Conservation (phyloP, 2,329 filamentous ascomycete genomes). For the Dactylonectria estremocensis region DNA sequence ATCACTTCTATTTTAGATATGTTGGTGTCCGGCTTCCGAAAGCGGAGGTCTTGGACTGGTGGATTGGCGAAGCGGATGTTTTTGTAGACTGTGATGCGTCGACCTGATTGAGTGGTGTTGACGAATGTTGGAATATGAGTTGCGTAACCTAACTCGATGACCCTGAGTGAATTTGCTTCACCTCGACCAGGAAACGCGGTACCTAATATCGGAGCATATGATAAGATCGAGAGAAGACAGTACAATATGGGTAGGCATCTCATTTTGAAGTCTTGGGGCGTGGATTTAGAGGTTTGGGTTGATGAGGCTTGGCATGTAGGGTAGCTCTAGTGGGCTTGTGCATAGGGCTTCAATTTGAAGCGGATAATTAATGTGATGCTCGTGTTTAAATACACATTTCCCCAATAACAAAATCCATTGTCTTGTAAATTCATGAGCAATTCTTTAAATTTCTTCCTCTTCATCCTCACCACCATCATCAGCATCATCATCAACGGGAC, state of each 20-base stretch:
- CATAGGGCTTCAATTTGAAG: neutral
- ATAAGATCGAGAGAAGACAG: neutral
- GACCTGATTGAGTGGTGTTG: neutral
- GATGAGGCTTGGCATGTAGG: neutral
- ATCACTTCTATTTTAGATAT: neutral
- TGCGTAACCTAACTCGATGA: neutral
- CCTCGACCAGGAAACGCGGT: neutral
- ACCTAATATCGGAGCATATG: too few relatives aligned
- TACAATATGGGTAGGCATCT: neutral
- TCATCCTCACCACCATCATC: neutral
- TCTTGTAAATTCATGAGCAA: neutral
- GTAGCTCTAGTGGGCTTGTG: neutral
- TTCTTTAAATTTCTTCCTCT: neutral
- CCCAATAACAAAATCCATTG: accelerated
- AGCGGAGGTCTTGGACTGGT: neutral
- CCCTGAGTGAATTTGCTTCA: too few relatives aligned
- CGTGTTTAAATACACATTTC: neutral
- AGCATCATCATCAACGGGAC: neutral
- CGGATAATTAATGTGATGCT: neutral
- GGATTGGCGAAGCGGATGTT: neutral
- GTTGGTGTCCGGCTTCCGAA: too few relatives aligned
- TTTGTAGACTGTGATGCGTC: neutral
- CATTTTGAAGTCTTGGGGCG: neutral
- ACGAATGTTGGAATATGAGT: too few relatives aligned
- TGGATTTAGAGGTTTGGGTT: neutral